phyloP scores from a whole-genome alignment of 257 asterid species.

The Penstemon davidsonii region DNA sequence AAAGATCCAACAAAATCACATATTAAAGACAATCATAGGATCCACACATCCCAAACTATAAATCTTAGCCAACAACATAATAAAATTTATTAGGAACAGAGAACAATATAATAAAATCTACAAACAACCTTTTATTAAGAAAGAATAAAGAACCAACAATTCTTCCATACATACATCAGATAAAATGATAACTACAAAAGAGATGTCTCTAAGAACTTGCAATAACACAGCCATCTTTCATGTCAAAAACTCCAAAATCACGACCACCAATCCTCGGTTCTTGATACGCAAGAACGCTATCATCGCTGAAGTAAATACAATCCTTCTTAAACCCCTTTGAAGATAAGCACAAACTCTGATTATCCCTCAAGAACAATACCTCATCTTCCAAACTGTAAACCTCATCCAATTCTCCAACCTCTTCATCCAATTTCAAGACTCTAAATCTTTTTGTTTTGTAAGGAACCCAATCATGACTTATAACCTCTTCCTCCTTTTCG shows the following conservation, averaged over 20 bases:
- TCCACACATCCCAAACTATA: too few species aligned
- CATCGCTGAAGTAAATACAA: constrained; percentile 12
- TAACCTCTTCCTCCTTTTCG: too few species aligned
- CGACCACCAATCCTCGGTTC: neutral
- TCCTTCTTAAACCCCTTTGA: neutral
- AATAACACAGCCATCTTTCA: neutral
- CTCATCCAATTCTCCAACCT: neutral
- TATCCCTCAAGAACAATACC: constrained; percentile 11
- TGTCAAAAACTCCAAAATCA: constrained; percentile 4
- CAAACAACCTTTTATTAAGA: too few species aligned
- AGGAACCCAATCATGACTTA: too few species aligned
- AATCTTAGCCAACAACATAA: too few species aligned
- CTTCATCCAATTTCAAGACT: neutral
- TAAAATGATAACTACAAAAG: too few species aligned
- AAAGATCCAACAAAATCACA: too few species aligned
- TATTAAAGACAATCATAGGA: too few species aligned
- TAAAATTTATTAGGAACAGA: too few species aligned
- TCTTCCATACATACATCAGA: too few species aligned
- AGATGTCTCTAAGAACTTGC: neutral
- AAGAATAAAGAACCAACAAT: too few species aligned
- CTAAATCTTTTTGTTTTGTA: neutral
- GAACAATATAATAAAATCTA: too few species aligned
- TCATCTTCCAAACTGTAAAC: neutral
- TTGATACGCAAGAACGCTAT: neutral
- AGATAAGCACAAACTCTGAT: constrained; percentile 2